These are phyloP conservation scores for Mycena galopus DNA, from an alignment of 768 basidiomycete genomes.

Conservation along the genomic window DNA sequence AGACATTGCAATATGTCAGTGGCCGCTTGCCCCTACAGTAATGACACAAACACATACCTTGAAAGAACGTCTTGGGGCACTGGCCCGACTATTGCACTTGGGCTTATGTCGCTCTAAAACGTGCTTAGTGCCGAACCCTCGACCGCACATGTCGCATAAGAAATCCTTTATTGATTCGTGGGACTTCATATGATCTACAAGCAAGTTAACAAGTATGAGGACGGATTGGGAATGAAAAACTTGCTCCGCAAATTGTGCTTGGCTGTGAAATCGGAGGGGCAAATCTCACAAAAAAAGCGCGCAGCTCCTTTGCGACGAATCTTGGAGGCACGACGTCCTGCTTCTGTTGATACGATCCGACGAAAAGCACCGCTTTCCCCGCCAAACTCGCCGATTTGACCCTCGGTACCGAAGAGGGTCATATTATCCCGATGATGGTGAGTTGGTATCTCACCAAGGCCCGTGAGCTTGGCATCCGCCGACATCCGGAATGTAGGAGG, in stretches of 20 bases:
- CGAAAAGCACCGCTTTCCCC: background rate
- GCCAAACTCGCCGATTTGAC: background rate
- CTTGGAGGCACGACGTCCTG: background rate
- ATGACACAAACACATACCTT: background rate
- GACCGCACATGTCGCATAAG: conserved; percentile 4
- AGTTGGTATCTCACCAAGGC: no score
- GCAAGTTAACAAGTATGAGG: background rate
- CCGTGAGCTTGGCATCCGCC: no score
- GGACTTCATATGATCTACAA: conserved; percentile 15
- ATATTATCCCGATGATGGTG: no score
- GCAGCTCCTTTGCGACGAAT: conserved; percentile 14
- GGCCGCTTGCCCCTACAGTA: background rate
- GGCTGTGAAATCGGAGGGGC: conserved; percentile 20
- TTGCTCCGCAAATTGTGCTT: conserved; percentile 17
- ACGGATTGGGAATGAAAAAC: background rate
- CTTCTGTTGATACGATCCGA: background rate
- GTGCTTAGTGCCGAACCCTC: conserved; percentile 1
- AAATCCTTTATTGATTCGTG: conserved; percentile 10
- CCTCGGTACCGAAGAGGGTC: background rate
- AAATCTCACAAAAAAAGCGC: background rate
- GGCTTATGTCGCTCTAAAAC: background rate
- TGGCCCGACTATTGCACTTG: conserved; percentile 1
- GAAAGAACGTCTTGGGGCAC: background rate
- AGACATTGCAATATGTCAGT: background rate
- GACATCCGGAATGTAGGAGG: no score